Evolutionary conservation across 345 rosid species (phyloP), one percentile per base, ranked within the genome.

Genomic region (Citrus medica): DNA sequence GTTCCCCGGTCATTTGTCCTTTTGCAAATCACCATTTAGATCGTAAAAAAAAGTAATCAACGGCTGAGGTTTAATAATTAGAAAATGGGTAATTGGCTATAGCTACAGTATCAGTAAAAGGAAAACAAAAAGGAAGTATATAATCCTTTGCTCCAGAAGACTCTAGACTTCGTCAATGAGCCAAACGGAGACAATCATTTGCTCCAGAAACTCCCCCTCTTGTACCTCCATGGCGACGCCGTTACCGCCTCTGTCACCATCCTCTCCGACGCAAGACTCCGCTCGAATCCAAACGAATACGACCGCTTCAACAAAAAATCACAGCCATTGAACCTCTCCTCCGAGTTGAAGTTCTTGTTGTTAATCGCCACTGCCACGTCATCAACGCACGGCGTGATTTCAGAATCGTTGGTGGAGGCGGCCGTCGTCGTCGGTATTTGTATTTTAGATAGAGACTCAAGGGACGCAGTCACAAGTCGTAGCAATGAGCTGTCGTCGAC

Each of bases 171-270:
- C 33, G 90, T 77, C 22, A 92, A 58, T 12, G 93, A 89, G 4
- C 97, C 97, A 62, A 93, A 91, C 68, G 98, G 98, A 25, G 99
- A 95, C 22, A 87, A 89, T 1, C 98, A 83, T 77, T 91, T 95
- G 79, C 85, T 89, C 97, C 98, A 92, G 79, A 91, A 91, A 14
- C 84, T 81, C 19, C 92, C 91, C 69, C 95, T 83, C 35, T 94
- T 59, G 73, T 84, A 90, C 48, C 98, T 81, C 90, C 97, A 90
- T 0, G 98, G 98, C 3, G 98, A 93, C 9, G 90, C 90, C 60
- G 98, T 92, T 27, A 86, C 82, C 1, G 97, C 83, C 78, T 93
- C 98, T 81, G 81, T 85, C 40, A 85, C 81, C 82, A 89, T 86
- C 79, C 93, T 90, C 79, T 93, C 97, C 46, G 97, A 86, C 7